Percentiles rank a stretch among this genome's conserved stretches.
phyloP scores from a whole-genome alignment of 202 grass and related monocot genomes.

The Sporobolus alterniflorus region DNA sequence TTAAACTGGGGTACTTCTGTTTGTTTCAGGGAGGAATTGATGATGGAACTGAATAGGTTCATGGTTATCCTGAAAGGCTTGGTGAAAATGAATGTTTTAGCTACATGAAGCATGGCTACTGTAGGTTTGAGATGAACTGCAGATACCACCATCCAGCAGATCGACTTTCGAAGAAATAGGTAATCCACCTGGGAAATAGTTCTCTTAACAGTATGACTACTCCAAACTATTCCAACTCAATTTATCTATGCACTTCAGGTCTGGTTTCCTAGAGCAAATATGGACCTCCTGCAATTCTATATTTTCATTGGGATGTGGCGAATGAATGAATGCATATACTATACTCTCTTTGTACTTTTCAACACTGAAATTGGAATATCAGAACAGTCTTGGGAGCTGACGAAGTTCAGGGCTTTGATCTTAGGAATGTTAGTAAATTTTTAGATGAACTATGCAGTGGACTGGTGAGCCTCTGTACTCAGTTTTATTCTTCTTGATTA shows the following conservation, averaged over 20 bases:
- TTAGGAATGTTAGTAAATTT: slow-evolving; percentile 63
- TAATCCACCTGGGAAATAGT: too few relatives aligned
- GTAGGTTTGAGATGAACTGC: slow-evolving; percentile 58
- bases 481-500: slow-evolving; percentile 1
- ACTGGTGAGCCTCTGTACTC: slow-evolving; percentile 58
- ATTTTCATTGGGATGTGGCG: slow-evolving; percentile 59
- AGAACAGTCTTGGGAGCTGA: slow-evolving; percentile 13
- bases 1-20: not conserved
- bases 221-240: not conserved
- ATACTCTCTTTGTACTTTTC: slow-evolving; percentile 77
- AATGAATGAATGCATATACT: slow-evolving; percentile 72
- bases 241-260: slow-evolving; percentile 50
- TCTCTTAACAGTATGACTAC: too few relatives aligned
- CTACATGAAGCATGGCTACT: slow-evolving; percentile 64
- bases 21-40: slow-evolving; percentile 33
- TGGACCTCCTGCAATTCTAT: slow-evolving; percentile 79
- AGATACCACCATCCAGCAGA: slow-evolving; percentile 62
- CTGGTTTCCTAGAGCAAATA: slow-evolving; percentile 64
- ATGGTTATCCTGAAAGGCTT: slow-evolving; percentile 51
- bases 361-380: slow-evolving; percentile 36
- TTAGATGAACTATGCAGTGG: slow-evolving; percentile 82
- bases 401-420: slow-evolving; percentile 47
- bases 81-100: slow-evolving; percentile 44
- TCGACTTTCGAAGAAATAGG: slow-evolving; percentile 25
- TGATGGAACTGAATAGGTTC: slow-evolving; percentile 18